Conservation (phyloP, 768 basidiomycete genomes). For the Phaeotremella fagi region DNA sequence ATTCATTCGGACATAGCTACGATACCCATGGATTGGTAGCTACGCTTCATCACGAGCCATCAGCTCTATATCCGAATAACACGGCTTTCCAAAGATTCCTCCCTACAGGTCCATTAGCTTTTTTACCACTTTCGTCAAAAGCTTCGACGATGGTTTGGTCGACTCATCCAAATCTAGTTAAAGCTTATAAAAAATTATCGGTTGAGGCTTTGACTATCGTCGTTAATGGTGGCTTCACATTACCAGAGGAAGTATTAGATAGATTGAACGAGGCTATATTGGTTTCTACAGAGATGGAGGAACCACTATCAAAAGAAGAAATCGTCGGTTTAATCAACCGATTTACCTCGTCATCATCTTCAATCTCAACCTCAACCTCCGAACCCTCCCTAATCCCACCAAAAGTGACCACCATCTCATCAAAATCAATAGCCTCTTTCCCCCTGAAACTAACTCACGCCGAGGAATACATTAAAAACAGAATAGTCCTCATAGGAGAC, state of each 20-base stretch:
- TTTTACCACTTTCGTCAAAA: conserved; percentile 76
- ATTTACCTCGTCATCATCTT: conserved; percentile 54
- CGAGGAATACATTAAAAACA: conserved; percentile 71
- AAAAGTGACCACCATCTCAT: conserved; percentile 64
- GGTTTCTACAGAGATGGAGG: neutral
- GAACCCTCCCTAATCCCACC: conserved; percentile 69
- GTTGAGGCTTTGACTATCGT: conserved; percentile 63
- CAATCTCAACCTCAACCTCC: conserved; percentile 5
- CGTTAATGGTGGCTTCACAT: conserved; percentile 85
- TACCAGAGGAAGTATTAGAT: conserved; percentile 36
- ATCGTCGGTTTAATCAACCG: conserved; percentile 49
- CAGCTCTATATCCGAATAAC: conserved; percentile 55
- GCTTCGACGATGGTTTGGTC: conserved; percentile 92
- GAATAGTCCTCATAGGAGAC: conserved; percentile 89
- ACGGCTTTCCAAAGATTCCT: conserved; percentile 92
- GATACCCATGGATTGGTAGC: conserved; percentile 84
- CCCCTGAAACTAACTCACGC: conserved; percentile 83
- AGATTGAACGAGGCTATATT: conserved; percentile 32
- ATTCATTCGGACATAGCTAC: conserved; percentile 88
- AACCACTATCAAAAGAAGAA: conserved; percentile 52
- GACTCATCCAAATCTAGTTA: conserved; percentile 68
- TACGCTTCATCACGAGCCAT: conserved; percentile 70
- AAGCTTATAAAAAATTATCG: conserved; percentile 64
- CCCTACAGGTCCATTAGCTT: conserved; percentile 90
- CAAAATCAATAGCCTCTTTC: conserved; percentile 76